Percentiles rank a stretch among this genome's conserved stretches.
Evolutionary conservation across 1,139 yeast species (phyloP).

Genomic region (Geotrichum aggregatum): DNA sequence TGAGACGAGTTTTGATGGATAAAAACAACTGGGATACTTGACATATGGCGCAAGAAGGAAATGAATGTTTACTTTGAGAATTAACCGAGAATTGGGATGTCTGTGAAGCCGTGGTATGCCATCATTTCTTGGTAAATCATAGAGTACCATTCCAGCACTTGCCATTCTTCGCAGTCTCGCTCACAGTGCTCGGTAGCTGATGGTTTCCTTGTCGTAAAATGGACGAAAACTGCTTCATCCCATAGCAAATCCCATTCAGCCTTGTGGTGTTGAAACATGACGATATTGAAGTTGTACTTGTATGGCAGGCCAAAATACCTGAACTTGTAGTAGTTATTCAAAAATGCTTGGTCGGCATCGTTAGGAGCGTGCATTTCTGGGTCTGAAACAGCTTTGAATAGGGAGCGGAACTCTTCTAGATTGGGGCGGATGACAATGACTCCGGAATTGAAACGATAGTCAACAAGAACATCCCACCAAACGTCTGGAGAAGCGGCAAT

Average conservation of each 20-base stretch:
- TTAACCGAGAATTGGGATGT: slow-evolving; percentile 25
- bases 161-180: slow-evolving; percentile 24
- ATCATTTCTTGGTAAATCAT: slow-evolving; percentile 28
- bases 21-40: too few species aligned
- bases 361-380: slow-evolving; percentile 30
- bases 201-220: slow-evolving; percentile 24
- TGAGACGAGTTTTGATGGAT: too few species aligned
- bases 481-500: slow-evolving; percentile 29
- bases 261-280: slow-evolving; percentile 25
- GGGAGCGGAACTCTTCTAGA: slow-evolving; percentile 26
- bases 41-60: not conserved
- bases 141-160: slow-evolving; percentile 26
- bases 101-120: slow-evolving; percentile 26
- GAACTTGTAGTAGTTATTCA: slow-evolving; percentile 26
- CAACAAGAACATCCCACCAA: slow-evolving; percentile 29
- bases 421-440: slow-evolving; percentile 28
- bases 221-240: slow-evolving; percentile 30
- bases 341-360: slow-evolving; percentile 30
- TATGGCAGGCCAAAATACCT: slow-evolving; percentile 27
- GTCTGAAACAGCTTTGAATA: slow-evolving; percentile 28
- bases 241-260: slow-evolving; percentile 28
- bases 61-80: not conserved
- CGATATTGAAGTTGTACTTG: slow-evolving; percentile 29
- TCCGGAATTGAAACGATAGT: slow-evolving; percentile 29
- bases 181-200: slow-evolving; percentile 14